These are phyloP conservation scores for Russula dissimulans DNA, from an alignment of 768 basidiomycete species.

Conservation along the genomic window DNA sequence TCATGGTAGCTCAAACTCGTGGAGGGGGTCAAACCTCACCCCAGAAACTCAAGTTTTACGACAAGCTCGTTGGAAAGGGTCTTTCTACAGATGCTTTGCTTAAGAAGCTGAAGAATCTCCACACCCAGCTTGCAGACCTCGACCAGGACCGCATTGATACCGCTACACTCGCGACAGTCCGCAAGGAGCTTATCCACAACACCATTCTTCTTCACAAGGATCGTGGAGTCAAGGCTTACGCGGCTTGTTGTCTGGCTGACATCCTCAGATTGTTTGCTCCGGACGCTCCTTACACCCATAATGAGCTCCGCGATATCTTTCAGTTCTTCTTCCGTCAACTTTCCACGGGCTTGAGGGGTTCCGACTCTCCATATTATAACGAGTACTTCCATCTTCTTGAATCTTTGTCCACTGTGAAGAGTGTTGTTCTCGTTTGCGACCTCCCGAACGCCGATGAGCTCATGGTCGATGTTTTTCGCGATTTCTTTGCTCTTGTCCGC, in stretches of 20 bases:
- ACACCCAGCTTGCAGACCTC: slow-evolving; percentile 65
- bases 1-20: slow-evolving; percentile 72
- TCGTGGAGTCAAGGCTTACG: slow-evolving; percentile 89
- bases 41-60: slow-evolving; percentile 66
- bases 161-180: slow-evolving; percentile 54
- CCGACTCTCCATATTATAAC: slow-evolving; percentile 77
- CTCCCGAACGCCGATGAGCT: slow-evolving; percentile 80
- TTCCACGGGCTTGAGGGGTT: slow-evolving; percentile 56
- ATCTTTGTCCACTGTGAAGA: slow-evolving; percentile 88
- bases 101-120: slow-evolving; percentile 77
- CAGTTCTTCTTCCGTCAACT: slow-evolving; percentile 93
- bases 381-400: slow-evolving; percentile 96
- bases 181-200: slow-evolving; percentile 70
- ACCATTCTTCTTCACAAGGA: slow-evolving; percentile 91
- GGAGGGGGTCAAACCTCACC: slow-evolving; percentile 42
- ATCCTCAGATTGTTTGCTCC: slow-evolving; percentile 90
- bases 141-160: slow-evolving; percentile 86
- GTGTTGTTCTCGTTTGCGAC: slow-evolving; percentile 88
- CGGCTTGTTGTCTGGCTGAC: slow-evolving; percentile 91
- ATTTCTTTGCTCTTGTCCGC: slow-evolving; percentile 72
- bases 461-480: slow-evolving; percentile 72
- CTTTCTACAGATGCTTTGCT: slow-evolving; percentile 73
- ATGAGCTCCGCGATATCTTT: slow-evolving; percentile 91
- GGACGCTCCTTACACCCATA: slow-evolving; percentile 88
- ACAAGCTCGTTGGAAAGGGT: slow-evolving; percentile 71